phyloP scores from a whole-genome alignment of 805 yeast species.

The Wickerhamiella parazyma region DNA sequence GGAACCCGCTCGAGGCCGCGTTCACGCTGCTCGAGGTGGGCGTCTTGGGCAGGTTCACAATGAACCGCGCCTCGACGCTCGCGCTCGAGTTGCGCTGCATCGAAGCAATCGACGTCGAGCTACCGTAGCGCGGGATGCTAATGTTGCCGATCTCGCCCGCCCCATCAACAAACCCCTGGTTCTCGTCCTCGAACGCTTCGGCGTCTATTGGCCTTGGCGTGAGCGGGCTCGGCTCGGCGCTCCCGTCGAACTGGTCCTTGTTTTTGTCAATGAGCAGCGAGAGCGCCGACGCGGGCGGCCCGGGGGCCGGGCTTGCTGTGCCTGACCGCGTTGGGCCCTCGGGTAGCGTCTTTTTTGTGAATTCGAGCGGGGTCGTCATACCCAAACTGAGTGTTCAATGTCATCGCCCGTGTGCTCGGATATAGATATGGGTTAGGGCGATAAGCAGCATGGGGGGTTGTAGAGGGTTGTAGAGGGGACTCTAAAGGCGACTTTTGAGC shows the following conservation, averaged over 20 bases:
- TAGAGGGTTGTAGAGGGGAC: too few species aligned
- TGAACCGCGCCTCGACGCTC: constrained; percentile 64
- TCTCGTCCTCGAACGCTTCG: constrained; percentile 5
- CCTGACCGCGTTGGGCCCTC: neutral
- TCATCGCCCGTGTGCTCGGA: neutral
- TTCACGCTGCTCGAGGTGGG: constrained; percentile 11
- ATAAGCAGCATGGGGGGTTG: neutral
- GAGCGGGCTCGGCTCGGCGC: neutral
- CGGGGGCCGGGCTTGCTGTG: neutral
- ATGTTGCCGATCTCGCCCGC: constrained; percentile 23
- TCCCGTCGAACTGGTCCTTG: constrained; percentile 4
- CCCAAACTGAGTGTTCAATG: neutral
- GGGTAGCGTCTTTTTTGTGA: constrained; percentile 7
- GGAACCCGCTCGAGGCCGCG: neutral
- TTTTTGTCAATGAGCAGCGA: constrained; percentile 9
- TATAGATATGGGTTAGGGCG: constrained; percentile 9
- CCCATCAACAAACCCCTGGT: constrained; percentile 20
- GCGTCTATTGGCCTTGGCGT: neutral
- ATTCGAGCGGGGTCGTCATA: constrained; percentile 6
- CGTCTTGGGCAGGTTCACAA: constrained; percentile 66
- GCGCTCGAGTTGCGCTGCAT: constrained; percentile 13
- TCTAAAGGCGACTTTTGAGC: too few species aligned
- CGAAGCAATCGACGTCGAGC: constrained; percentile 6
- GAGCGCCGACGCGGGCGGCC: constrained; percentile 7
- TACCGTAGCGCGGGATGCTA: constrained; percentile 20